phyloP scores from a whole-genome alignment of 2,329 filamentous ascomycete species.

The Trichoderma polysporum region DNA sequence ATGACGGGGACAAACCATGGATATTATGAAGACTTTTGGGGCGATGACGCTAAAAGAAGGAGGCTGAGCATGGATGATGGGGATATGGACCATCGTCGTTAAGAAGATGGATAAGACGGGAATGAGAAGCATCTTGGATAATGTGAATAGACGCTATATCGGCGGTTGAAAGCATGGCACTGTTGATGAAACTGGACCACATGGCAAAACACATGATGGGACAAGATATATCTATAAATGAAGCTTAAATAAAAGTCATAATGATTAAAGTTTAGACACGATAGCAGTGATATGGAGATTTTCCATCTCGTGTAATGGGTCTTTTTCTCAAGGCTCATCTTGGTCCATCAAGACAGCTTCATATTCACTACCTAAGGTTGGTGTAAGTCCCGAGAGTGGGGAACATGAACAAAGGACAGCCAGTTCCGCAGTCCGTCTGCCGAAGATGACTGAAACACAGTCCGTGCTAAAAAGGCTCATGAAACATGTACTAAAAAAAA shows the following conservation, averaged over 20 bases:
- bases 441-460: not conserved
- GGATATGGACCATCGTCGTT: not conserved
- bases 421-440: not conserved
- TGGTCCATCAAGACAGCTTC: not conserved
- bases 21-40: slow-evolving; percentile 63
- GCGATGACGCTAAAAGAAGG: slow-evolving; percentile 33
- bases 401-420: not conserved
- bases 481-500: not conserved
- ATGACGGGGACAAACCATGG: slow-evolving; percentile 49
- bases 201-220: not conserved
- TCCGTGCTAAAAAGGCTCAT: not conserved
- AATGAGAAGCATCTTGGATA: not conserved
- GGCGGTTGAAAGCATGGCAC: not conserved
- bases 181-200: not conserved
- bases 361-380: slow-evolving; percentile 1
- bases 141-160: not conserved
- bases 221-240: not conserved
- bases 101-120: not conserved
- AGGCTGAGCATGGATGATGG: not conserved
- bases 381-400: not conserved
- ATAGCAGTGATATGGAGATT: not conserved
- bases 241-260: slow-evolving; percentile 13
- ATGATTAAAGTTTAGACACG: not conserved
- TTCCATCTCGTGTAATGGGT: not conserved
- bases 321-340: not conserved